phyloP scores from a whole-genome alignment of 116 monocot species.

The Trichopus zeylanicus region DNA sequence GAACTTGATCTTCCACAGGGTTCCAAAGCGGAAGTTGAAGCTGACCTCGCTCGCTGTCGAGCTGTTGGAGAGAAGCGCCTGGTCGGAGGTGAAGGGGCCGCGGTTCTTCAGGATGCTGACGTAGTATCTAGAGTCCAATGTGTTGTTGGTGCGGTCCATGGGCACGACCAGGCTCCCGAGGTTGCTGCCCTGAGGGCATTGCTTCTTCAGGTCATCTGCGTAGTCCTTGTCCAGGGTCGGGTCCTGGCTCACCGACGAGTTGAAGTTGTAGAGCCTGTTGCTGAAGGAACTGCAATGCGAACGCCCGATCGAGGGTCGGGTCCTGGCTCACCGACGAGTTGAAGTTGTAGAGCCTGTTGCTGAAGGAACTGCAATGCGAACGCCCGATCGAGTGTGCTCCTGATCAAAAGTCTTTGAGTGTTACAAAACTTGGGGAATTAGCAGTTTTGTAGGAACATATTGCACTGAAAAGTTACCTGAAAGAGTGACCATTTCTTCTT shows the following conservation, averaged over 20 bases:
- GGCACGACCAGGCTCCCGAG: slow-evolving; percentile 15
- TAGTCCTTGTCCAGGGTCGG: slow-evolving; percentile 33
- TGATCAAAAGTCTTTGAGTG: too few relatives aligned
- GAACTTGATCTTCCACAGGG: neutral
- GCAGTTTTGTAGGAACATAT: too few relatives aligned
- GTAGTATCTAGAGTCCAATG: slow-evolving; percentile 39
- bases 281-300: slow-evolving; percentile 32
- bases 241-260: slow-evolving; percentile 18
- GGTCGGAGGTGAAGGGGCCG: slow-evolving; percentile 37
- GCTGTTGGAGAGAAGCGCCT: slow-evolving; percentile 9
- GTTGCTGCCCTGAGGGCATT: slow-evolving; percentile 20
- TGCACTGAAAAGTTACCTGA: too few relatives aligned
- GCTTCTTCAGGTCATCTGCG: slow-evolving; percentile 16
- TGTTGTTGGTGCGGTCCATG: slow-evolving; percentile 31
- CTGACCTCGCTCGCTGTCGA: slow-evolving; percentile 6
- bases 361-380: too few relatives aligned
- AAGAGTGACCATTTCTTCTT: slow-evolving; percentile 63
- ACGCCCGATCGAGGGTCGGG: too few relatives aligned
- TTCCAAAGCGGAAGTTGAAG: neutral
- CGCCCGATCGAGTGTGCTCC: slow-evolving; percentile 42
- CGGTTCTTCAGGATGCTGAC: slow-evolving; percentile 15
- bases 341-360: too few relatives aligned
- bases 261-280: slow-evolving; percentile 40
- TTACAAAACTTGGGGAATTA: too few relatives aligned
- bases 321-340: too few relatives aligned